phyloP scores from a whole-genome alignment of 2,329 filamentous ascomycete genomes.

The Rhinocladiella mackenziei region DNA sequence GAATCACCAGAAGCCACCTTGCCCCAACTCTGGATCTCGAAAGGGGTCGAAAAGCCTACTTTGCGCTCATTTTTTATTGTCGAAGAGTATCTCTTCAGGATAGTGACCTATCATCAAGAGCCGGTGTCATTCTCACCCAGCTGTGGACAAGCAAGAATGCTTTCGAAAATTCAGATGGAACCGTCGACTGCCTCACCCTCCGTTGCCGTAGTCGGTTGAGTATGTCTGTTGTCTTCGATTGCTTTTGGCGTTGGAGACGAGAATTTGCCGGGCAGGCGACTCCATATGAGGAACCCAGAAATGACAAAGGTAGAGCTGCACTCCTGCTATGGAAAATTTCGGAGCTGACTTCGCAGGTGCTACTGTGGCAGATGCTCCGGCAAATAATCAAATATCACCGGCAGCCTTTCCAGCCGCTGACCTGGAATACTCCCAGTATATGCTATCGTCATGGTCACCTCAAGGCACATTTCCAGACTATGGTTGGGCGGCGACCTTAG shows the following conservation, averaged over 20 bases:
- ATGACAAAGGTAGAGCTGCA: neutral
- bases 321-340: too few relatives aligned
- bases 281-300: conserved; percentile 2
- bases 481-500: neutral
- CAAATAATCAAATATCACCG: too few relatives aligned
- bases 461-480: neutral
- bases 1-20: conserved; percentile 1
- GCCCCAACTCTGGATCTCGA: conserved; percentile 1
- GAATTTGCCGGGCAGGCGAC: conserved; percentile 9
- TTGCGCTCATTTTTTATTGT: conserved; percentile 7
- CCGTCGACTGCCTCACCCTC: conserved; percentile 5
- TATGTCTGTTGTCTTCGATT: conserved; percentile 16
- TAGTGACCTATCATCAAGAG: conserved; percentile 5
- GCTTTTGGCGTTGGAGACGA: conserved; percentile 15
- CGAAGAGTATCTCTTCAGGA: conserved; percentile 4
- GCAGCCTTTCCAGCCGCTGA: neutral
- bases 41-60: conserved; percentile 6
- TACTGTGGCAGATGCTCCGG: too few relatives aligned
- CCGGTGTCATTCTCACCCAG: conserved; percentile 11
- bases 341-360: too few relatives aligned
- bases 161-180: conserved; percentile 8
- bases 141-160: conserved; percentile 14
- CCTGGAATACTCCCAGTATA: neutral
- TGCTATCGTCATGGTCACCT: neutral
- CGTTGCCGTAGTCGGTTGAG: conserved; percentile 8